A percentile compares a stretch with the other conserved stretches of the same genome.
Conservation (phyloP, 805 yeast species). For the Sungouiella thailandica region DNA sequence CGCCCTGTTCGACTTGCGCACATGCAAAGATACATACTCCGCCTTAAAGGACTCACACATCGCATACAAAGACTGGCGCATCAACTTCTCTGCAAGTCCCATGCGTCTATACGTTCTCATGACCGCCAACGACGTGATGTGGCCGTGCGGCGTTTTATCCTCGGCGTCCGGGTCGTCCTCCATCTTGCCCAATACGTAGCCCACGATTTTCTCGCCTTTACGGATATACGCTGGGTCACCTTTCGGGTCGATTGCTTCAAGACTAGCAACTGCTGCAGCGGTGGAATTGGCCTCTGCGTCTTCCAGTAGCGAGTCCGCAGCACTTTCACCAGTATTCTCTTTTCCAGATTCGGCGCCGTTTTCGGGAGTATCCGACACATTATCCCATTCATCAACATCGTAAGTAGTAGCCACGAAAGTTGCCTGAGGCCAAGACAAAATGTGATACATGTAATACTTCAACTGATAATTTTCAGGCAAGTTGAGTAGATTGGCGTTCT, state of each 20-base stretch:
- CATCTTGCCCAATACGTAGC: slow-evolving; percentile 94
- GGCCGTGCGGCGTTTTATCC: slow-evolving; percentile 81
- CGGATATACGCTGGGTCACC: slow-evolving; percentile 62
- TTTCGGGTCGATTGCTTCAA: slow-evolving; percentile 34
- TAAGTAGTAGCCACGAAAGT: slow-evolving; percentile 90
- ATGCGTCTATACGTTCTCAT: slow-evolving; percentile 93
- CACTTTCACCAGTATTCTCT: neutral
- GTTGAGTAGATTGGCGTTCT: slow-evolving; percentile 86
- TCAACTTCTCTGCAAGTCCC: slow-evolving; percentile 89
- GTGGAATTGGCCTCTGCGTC: slow-evolving; percentile 18
- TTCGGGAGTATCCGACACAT: slow-evolving; percentile 21
- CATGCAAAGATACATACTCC: slow-evolving; percentile 83
- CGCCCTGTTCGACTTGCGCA: slow-evolving; percentile 87
- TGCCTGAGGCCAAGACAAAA: slow-evolving; percentile 95
- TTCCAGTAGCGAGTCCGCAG: no score
- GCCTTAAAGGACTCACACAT: slow-evolving; percentile 79
- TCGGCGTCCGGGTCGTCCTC: slow-evolving; percentile 84
- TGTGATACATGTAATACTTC: slow-evolving; percentile 91
- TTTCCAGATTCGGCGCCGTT: slow-evolving; percentile 6
- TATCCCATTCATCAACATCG: slow-evolving; percentile 21
- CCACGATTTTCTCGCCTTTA: slow-evolving; percentile 80
- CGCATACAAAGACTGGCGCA: slow-evolving; percentile 79
- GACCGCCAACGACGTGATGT: slow-evolving; percentile 88
- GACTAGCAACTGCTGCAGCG: slow-evolving; percentile 15
- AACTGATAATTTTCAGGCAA: slow-evolving; percentile 92